These are phyloP conservation scores for Aspergillus pseudoviridinutans DNA, from an alignment of 2,329 filamentous ascomycete genomes.

Conservation along the genomic window DNA sequence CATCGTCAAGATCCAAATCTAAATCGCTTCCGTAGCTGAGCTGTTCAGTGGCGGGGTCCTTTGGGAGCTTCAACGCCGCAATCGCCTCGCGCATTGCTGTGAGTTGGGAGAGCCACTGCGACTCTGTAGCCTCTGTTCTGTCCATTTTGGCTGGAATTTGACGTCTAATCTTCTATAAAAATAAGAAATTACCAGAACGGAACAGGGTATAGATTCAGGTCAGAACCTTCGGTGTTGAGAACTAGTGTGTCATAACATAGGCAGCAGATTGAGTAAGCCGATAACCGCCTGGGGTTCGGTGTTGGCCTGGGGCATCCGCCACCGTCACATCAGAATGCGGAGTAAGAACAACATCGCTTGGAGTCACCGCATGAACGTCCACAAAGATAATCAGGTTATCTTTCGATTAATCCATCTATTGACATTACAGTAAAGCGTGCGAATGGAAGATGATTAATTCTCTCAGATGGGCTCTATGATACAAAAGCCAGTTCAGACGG, in stretches of 20 bases:
- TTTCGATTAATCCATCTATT: no score
- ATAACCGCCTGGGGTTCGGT: neutral
- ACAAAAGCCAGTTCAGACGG: no score
- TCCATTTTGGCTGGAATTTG: slow-evolving; percentile 8
- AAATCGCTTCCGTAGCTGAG: slow-evolving; percentile 51
- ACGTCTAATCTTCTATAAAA: neutral
- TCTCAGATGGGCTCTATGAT: no score
- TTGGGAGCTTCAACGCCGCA: slow-evolving; percentile 62
- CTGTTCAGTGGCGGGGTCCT: slow-evolving; percentile 41
- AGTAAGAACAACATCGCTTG: no score
- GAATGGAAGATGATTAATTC: no score
- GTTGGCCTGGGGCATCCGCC: neutral
- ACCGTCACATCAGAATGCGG: neutral
- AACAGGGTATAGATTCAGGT: neutral
- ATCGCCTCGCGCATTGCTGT: slow-evolving; percentile 82
- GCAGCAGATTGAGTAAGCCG: neutral
- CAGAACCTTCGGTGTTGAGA: neutral
- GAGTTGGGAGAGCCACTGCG: slow-evolving; percentile 81
- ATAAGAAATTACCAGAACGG: neutral
- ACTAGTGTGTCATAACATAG: neutral
- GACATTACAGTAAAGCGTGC: no score
- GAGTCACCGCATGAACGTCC: no score
- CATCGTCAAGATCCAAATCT: slow-evolving; percentile 59
- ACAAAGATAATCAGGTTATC: no score
- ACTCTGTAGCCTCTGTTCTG: slow-evolving; percentile 32